phyloP scores from a whole-genome alignment of 2,329 filamentous ascomycete genomes.

The Phaeosphaeriaceae sp. region DNA sequence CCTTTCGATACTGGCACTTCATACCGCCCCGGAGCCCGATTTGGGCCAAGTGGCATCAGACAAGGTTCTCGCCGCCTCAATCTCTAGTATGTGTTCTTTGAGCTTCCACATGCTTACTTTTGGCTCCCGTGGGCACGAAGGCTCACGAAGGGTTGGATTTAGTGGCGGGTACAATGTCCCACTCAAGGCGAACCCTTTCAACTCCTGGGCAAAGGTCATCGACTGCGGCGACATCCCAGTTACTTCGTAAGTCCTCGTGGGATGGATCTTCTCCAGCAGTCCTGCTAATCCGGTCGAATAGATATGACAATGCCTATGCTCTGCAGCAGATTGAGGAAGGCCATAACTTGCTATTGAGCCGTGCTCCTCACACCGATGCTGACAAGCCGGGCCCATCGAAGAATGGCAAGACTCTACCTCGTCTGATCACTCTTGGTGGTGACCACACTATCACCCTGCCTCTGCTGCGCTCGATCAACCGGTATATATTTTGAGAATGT shows the following conservation, averaged over 20 bases:
- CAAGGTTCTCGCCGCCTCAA: slow-evolving; percentile 87
- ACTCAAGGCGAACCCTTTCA: slow-evolving; percentile 79
- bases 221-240: slow-evolving; percentile 88
- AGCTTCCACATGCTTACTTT: slow-evolving; percentile 52
- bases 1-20: slow-evolving; percentile 89
- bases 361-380: slow-evolving; percentile 73
- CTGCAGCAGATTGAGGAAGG: slow-evolving; percentile 87
- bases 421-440: slow-evolving; percentile 76
- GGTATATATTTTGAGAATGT: slow-evolving; percentile 28
- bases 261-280: not conserved
- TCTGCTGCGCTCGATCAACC: slow-evolving; percentile 65
- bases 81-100: slow-evolving; percentile 73
- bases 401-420: slow-evolving; percentile 77
- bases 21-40: slow-evolving; percentile 83
- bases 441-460: slow-evolving; percentile 69
- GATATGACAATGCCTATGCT: slow-evolving; percentile 83
- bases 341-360: slow-evolving; percentile 77
- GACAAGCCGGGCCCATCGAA: slow-evolving; percentile 72
- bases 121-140: slow-evolving; percentile 43
- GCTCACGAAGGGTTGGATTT: slow-evolving; percentile 60
- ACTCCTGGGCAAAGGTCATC: slow-evolving; percentile 79
- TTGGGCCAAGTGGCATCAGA: slow-evolving; percentile 83
- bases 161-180: slow-evolving; percentile 90
- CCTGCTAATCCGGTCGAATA: slow-evolving; percentile 38
- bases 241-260: slow-evolving; percentile 68